These are phyloP conservation scores for Cryptococcus jaspeensis DNA, from an alignment of 1,284 basidiomycete species.

Conservation along the genomic window DNA sequence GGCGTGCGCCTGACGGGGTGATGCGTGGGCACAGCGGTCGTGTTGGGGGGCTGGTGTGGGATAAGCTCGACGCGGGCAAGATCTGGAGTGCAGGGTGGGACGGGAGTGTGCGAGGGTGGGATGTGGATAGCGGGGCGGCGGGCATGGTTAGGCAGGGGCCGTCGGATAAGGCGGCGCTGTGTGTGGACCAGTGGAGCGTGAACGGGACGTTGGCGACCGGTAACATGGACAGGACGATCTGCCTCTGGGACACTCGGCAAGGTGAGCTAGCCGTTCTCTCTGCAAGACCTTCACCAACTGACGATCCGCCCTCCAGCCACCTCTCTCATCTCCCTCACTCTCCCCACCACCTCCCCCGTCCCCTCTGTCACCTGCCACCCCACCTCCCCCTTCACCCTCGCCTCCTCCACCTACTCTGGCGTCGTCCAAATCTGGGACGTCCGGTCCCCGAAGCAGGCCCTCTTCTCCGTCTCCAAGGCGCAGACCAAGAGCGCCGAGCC, in stretches of 20 bases:
- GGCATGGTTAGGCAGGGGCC: slow-evolving; percentile 51
- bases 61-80: slow-evolving; percentile 30
- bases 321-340: slow-evolving; percentile 56
- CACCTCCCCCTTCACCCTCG: slow-evolving; percentile 65
- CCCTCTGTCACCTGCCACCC: slow-evolving; percentile 65
- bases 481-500: slow-evolving; percentile 22
- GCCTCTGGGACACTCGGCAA: slow-evolving; percentile 55
- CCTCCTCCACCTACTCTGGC: slow-evolving; percentile 80
- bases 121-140: slow-evolving; percentile 50
- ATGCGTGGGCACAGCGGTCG: slow-evolving; percentile 48
- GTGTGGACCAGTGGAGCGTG: slow-evolving; percentile 51
- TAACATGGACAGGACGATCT: slow-evolving; percentile 55
- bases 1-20: slow-evolving; percentile 42
- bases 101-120: slow-evolving; percentile 55
- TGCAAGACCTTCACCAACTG: neutral
- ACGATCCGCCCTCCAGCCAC: slow-evolving; percentile 31
- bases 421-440: slow-evolving; percentile 83
- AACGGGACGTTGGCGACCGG: slow-evolving; percentile 53
- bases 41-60: slow-evolving; percentile 46
- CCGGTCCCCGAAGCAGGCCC: slow-evolving; percentile 59
- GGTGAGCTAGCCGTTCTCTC: slow-evolving; percentile 24
- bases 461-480: slow-evolving; percentile 56
- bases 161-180: slow-evolving; percentile 52
- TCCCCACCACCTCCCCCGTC: slow-evolving; percentile 65
- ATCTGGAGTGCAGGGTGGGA: slow-evolving; percentile 54